Evolutionary conservation across 1,139 yeast genomes (phyloP), one percentile per base, ranked within the genome.

Genomic region (Blastobotrys raffinosifermentans): DNA sequence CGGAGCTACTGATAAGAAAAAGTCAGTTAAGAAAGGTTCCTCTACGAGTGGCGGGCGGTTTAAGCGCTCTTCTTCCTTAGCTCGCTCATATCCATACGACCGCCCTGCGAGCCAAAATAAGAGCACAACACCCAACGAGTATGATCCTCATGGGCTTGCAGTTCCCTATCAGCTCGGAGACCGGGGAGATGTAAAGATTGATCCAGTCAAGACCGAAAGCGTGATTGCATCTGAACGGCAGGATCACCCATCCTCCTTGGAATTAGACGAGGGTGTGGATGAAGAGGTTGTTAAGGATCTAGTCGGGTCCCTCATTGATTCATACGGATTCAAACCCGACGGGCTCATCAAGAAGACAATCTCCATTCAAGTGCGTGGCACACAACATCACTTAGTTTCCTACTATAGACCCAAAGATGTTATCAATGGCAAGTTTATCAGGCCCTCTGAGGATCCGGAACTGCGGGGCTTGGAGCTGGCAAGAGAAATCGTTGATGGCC

Each of bases 271-370:
- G 26, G 20, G 26, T 17, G 21, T 16, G 4, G 31, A 37, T 21
- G 26, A 9, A 20, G 35, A 14, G 38, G 46, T 14, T 46, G 50
- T 22, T 60, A 52, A 40, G 48, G 74, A 37, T 55, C 54, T 73
- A 7, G 74, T 72, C 19, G 82, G 81, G 3, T 75, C 81, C 0
- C 58, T 77, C 30, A 73, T 73, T 5, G 73, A 75, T 25, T 70
- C 80, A 3, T 78, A 77, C 50, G 80, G 81, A 4, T 80, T 80
- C 54, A 80, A 80, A 53, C 82, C 79, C 39, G 75, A 75, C 40
- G 95, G 95, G 0, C 68, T 87, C 34, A 76, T 86, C 43, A 87
- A 87, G 58, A 86, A 86, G 58, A 84, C 96, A 0, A 67, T 87
- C 47, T 77, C 89, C 4, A 66, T 86, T 13, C 72, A 74, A 3